Base-by-base conservation (phyloP, 768 basidiomycete species). In the Pilatotrama ljubarskyi region DNA sequence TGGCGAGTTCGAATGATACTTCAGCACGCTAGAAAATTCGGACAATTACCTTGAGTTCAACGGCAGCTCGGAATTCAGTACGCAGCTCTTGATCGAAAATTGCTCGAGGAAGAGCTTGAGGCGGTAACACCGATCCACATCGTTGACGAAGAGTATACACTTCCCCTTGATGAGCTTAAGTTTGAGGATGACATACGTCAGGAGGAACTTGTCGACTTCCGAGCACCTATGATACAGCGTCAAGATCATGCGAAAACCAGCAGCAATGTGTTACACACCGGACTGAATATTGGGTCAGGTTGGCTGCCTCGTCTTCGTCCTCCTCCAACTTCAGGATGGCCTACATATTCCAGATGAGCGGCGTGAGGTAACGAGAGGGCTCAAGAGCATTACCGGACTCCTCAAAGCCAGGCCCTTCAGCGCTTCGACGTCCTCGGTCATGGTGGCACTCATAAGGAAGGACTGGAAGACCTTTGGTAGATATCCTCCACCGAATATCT, bases 101-200 rank as follows among this genome's bases (percentile, higher is more conserved):
- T 98, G 95, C 67, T 98, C 97, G 41, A 99, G 78, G 76, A 98
- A 99, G n/a, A 99, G 84, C 72, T 98, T 97, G 61, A 99, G 80
- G 53, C 95, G 89, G 73, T 98, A 99, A 53, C 88, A 88, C 22
- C 96, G 86, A 66, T 97, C 95, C 46, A 97, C 90, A 69, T 93
- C 89, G 75, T 98, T 98, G 53, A 98, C 96, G 68, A 99, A 99
- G 38, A 99, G 75, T 63, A 99, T 90, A 67, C 90, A 92, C 85
- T 98, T 98, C 42, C 97, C 97, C 70, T 90, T 87, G 74, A 98
- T 88, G 59, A 99, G 89, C 72, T 88, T 92, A 66, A 99, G 86
- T 73, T 98, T 98, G 70, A 98, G 86, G 62, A 98, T 92, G 36
- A 98, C 95, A 71, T 96, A 99, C 26, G 89, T 87, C 61, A 98